Evolutionary conservation across 257 asterid species (phyloP), one percentile per base, ranked within the genome.

Genomic region (Coffea eugenioides): DNA sequence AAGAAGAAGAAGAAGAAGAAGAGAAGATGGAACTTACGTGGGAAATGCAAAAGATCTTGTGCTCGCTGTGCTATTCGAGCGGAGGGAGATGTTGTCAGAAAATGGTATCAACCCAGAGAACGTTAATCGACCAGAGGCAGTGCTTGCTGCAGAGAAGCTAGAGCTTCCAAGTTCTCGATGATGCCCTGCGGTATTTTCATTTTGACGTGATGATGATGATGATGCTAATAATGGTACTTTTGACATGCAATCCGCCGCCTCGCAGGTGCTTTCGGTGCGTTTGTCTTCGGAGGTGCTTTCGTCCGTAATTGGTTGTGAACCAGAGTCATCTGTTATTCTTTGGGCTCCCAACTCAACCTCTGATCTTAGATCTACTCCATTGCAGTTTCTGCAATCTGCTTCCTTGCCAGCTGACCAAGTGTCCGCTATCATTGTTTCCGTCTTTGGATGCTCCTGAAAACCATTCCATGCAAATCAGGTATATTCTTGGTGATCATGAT

Each of bases 31-130:
- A 64, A 81, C 85, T 81, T 74, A 84, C 88, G 79, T 23, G 18
- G 88, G 88, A 65, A 84, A 84, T 27, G 88, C 88, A 65, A 84
- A 84, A 66, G 88, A 85, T 46, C 78, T 15, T 8, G 83, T 76
- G 80, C 88, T 85, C 27, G 84, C 69, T 49, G 88, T 85, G 88
- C 88, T 85, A 49, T 71, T 82, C 6, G 88, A 85, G 4, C 84
- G 85, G 20, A 76, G 61, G 34, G 88, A 85, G 61, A 79, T 79
- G 84, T 57, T 76, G 36, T 54, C 86, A 12, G 77, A 74, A 70
- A 41, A 52, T 73, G 69, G 76, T 48, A 70, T 73, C 31, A 68
- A 54, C 25, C 75, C 81, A 2, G 85, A 78, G 76, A 72, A 66
- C 56, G 62, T 7, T 43, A 77, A 45, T 34, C 56, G 67, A 9